Base-by-base conservation (phyloP, 768 basidiomycete genomes). In the Leccinum subtestaceum region DNA sequence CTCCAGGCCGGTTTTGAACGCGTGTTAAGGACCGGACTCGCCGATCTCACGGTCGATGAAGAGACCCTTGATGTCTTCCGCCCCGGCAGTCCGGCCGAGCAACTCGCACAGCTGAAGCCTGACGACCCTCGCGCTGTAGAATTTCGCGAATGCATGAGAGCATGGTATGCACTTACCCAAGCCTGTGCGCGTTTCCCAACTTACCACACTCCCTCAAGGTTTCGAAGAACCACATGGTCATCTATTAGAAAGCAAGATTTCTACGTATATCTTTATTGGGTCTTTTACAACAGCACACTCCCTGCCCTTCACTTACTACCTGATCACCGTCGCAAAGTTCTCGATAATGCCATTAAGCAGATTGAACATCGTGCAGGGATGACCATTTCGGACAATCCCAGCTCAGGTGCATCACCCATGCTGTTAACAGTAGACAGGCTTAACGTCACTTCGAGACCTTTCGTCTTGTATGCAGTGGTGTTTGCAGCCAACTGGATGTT, bases 201-300 rank as follows among this genome's bases (percentile, higher is more conserved):
- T 63, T 7, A 68, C 25, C 25, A 49, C 32, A 12, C 27, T 34
- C 32, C 17, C 40, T 40, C 56, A 66, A 67, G 92, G 92, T 95
- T 95, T 70, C 75, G 81, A 57, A 85, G 84, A 63, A 84, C 80
- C 15, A 84, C 86, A 0, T 96, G 90, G 89, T 86, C 86, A 0
- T 76, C 81, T 12, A 81, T 96, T 58, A 84, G 78, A 47, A 78
- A 76, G 17, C 75, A 81, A 40, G 84, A 93, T 69, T 75, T 92
- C 57, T 79, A 79, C 45, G 77, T 82, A 59, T 95, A 92, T 89
- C 75, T 96, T 31, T 86, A 91, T 57, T 95, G 93, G 93, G 81
- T 84, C 23, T 86, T 90, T 66, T 95, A 86, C 72, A 88, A 88
- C 67, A 77, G 81, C 5, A 78, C 84, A 40, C 76, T 90, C 32